Base-by-base conservation (phyloP, 306 rosid genomes). In the Ziziphus jujuba region DNA sequence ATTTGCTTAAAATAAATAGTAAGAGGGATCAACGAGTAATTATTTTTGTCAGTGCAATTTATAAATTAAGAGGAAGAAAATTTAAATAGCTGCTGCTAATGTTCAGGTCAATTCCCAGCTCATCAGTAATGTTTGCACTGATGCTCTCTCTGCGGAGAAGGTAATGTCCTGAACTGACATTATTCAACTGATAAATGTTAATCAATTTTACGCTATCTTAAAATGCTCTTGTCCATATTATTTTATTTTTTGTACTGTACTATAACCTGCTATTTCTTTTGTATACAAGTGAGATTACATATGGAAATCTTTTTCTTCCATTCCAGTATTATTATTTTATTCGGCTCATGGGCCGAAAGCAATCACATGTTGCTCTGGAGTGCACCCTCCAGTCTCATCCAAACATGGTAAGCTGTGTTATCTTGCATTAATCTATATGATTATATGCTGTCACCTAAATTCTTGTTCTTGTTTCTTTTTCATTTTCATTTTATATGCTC, bases 381-480 rank as follows among this genome's bases (percentile, higher is more conserved):
- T 93, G 99, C 85, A 90, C 97, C 58, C 96, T 93, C 63, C 99
- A 93, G 72, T 93, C 99, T 56, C 99, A 93, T 84, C 99, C 99
- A 22, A 93, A 93, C 72, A 77, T 93, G 97, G 99, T 82, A 35
- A 40, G 85, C 63, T 49, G 78, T 49, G 62, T n/a, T 70, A 35
- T 59, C 56, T 65, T 10, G n/a, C 23, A 6, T 63, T 33, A 35
- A 70, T 76, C 44, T 25, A 58, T 38, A 24, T 6, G 8, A 47
- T 38, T 54, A 33, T 28, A 49, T 48, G 65, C 61, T 38, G 17
- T 2, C 21, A 2, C 16, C n/a, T 28, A 2, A 20, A 11, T 12
- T 22, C 23, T 21, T 20, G 24, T 63, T 71, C 65, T 12, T 28
- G 0, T 49, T 59, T 65, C 9, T 57, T 33, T 35, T 66, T 23